Evolutionary conservation across 345 rosid genomes (phyloP).

Genomic region (Carallia brachiata): DNA sequence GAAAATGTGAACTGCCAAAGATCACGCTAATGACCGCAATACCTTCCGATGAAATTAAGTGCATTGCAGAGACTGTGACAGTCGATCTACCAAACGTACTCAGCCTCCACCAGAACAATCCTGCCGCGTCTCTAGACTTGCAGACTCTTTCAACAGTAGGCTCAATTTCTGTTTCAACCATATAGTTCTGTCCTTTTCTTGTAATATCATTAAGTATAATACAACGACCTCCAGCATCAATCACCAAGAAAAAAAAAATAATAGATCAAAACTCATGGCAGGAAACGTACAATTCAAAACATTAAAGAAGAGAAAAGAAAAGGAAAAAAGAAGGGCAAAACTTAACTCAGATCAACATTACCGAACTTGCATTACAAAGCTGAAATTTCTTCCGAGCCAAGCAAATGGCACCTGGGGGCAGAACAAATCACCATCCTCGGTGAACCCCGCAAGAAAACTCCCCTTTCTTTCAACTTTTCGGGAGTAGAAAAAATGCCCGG

Average conservation of each 20-base stretch:
- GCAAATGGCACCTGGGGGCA: slow-evolving; percentile 34
- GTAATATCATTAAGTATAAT: slow-evolving; percentile 38
- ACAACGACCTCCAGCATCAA: neutral
- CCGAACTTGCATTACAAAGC: slow-evolving; percentile 40
- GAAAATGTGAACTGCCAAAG: neutral
- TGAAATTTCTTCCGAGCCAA: slow-evolving; percentile 46
- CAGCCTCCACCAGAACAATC: slow-evolving; percentile 18
- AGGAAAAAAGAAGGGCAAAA: neutral
- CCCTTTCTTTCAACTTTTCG: too few species aligned
- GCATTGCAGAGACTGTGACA: slow-evolving; percentile 23
- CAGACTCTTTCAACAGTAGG: slow-evolving; percentile 28
- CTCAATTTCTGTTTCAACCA: slow-evolving; percentile 36
- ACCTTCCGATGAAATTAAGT: slow-evolving; percentile 55
- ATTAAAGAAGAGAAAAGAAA: neutral
- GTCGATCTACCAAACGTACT: slow-evolving; percentile 29
- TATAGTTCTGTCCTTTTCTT: slow-evolving; percentile 38
- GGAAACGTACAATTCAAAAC: neutral
- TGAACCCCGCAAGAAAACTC: slow-evolving; percentile 24
- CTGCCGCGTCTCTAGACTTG: slow-evolving; percentile 27
- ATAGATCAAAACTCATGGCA: too few species aligned
- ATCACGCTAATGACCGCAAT: slow-evolving; percentile 2
- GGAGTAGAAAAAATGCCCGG: slow-evolving; percentile 27
- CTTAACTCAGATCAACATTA: slow-evolving; percentile 9
- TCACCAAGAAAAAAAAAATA: too few species aligned
- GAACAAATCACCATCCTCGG: slow-evolving; percentile 44